Conservation (phyloP, 176 grass and related monocot species). For the Puya raimondii region DNA sequence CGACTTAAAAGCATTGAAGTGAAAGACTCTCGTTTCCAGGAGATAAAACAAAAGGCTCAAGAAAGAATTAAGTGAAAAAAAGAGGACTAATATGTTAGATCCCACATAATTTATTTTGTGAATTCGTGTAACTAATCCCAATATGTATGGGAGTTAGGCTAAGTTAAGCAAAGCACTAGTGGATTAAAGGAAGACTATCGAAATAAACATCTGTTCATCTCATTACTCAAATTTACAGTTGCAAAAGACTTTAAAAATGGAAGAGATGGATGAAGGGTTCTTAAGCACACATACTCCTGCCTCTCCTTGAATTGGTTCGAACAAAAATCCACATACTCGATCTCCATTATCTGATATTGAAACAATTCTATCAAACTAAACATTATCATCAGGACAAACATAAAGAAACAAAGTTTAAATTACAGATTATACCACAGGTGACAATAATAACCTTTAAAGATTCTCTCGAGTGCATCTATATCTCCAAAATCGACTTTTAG, state of each 20-base stretch:
- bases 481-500: conserved; percentile 98
- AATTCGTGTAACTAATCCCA: too few relatives aligned
- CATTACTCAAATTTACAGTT: not conserved
- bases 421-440: not conserved
- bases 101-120: too few relatives aligned
- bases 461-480: conserved; percentile 60
- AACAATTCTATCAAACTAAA: conserved; percentile 3
- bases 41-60: not conserved
- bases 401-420: not conserved
- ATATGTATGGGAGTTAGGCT: too few relatives aligned
- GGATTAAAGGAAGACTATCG: not conserved
- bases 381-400: not conserved
- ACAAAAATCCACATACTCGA: conserved; percentile 76
- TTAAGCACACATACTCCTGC: conserved; percentile 66
- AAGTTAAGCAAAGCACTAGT: not conserved
- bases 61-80: not conserved
- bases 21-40: not conserved
- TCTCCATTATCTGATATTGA: conserved; percentile 61
- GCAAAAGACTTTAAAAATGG: not conserved
- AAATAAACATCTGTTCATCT: not conserved
- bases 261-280: conserved; percentile 1
- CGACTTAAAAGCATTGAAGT: too few relatives aligned
- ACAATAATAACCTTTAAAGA: conserved; percentile 50
- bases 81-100: too few relatives aligned
- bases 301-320: conserved; percentile 99